Evolutionary conservation across 306 rosid genomes (phyloP).

Genomic region (Rosa persica): DNA sequence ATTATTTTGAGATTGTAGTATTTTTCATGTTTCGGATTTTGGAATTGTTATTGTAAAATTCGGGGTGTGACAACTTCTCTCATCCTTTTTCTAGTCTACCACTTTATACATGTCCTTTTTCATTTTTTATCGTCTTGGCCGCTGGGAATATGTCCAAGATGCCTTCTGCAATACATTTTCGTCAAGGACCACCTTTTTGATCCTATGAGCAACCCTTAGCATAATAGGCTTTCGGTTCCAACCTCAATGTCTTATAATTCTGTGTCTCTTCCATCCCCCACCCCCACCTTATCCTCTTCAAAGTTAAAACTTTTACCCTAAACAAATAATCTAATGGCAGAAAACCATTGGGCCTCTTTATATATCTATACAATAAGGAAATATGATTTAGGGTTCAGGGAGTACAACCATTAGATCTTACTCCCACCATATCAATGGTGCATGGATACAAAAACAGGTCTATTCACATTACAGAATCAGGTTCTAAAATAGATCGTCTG

Average conservation of each 20-base stretch:
- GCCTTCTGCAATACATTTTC: constrained; percentile 18
- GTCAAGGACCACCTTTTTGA: neutral
- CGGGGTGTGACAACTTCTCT: no score
- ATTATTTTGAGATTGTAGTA: no score
- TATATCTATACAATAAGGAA: neutral
- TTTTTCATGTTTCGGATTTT: no score
- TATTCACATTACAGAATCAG: neutral
- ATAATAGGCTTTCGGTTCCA: no score
- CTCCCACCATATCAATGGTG: neutral
- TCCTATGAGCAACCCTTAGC: neutral
- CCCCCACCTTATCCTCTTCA: neutral
- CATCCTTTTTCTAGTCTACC: neutral
- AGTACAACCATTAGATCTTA: neutral
- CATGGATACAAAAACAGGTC: neutral
- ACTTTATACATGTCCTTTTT: neutral
- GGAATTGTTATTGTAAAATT: no score
- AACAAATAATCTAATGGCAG: neutral
- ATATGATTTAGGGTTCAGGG: neutral
- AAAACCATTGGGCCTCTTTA: neutral
- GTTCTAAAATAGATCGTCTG: neutral
- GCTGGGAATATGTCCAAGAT: constrained; percentile 23
- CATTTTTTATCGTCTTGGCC: constrained; percentile 22
- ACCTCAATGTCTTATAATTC: neutral
- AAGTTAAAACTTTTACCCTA: neutral
- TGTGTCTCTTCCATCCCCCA: neutral